Conservation (phyloP, 768 basidiomycete species). For the Boletus sp. region DNA sequence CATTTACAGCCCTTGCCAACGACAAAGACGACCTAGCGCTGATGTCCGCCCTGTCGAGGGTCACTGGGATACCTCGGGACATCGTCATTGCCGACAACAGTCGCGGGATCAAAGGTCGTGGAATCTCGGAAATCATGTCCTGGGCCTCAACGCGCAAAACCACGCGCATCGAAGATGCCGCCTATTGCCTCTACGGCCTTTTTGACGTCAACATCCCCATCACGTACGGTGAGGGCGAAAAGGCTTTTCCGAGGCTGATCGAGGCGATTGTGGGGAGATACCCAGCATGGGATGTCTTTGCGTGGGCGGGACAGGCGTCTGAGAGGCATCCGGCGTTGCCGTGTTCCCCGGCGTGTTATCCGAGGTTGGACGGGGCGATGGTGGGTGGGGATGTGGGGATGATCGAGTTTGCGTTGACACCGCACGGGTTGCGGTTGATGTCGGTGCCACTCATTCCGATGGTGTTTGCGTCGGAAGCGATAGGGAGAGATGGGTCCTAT, state of each 20-base stretch:
- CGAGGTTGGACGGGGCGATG: slow-evolving; percentile 16
- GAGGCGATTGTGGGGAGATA: slow-evolving; percentile 13
- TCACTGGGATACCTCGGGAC: slow-evolving; percentile 20
- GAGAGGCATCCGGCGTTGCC: slow-evolving; percentile 18
- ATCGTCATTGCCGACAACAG: slow-evolving; percentile 21
- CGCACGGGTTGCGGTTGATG: slow-evolving; percentile 14
- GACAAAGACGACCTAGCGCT: slow-evolving; percentile 16
- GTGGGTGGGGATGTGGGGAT: slow-evolving; percentile 7
- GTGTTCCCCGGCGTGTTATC: slow-evolving; percentile 22
- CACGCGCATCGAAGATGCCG: slow-evolving; percentile 27
- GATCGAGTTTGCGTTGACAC: slow-evolving; percentile 12
- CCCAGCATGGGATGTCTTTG: slow-evolving; percentile 26
- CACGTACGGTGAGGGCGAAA: slow-evolving; percentile 32
- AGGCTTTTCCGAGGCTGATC: slow-evolving; percentile 29
- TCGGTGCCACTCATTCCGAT: slow-evolving; percentile 25
- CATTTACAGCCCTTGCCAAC: slow-evolving; percentile 12
- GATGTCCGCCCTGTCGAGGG: slow-evolving; percentile 6
- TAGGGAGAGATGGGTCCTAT: background rate
- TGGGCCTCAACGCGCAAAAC: slow-evolving; percentile 33
- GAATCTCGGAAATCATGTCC: slow-evolving; percentile 27
- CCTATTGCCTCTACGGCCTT: slow-evolving; percentile 30
- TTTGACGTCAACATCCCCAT: slow-evolving; percentile 24
- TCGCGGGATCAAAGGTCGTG: slow-evolving; percentile 11
- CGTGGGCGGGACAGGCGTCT: slow-evolving; percentile 24
- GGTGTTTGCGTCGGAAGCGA: slow-evolving; percentile 2